Conservation (phyloP, 495 filamentous ascomycete genomes). For the Wilcoxina mikolae region DNA sequence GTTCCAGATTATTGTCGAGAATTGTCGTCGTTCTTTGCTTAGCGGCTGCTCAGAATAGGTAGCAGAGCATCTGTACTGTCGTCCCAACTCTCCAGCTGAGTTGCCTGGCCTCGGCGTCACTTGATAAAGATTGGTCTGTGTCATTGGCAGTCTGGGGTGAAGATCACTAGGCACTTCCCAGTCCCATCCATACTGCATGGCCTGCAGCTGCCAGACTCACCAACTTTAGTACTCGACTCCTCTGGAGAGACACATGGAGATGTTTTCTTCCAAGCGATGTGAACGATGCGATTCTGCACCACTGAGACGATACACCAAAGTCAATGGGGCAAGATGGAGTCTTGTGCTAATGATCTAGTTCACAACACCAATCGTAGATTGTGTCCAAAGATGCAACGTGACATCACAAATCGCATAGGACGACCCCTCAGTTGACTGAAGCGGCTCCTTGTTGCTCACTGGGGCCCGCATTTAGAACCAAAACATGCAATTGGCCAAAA, state of each 20-base stretch:
- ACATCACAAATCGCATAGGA: background rate
- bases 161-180: background rate
- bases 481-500: no score
- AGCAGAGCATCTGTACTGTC: no score
- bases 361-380: background rate
- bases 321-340: background rate
- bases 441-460: no score
- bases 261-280: background rate
- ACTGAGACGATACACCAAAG: background rate
- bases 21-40: no score
- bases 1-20: no score
- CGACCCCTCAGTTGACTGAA: background rate
- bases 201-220: background rate
- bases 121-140: background rate
- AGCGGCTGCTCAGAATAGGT: no score
- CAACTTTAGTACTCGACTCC: no score
- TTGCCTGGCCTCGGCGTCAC: background rate
- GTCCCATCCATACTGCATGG: background rate
- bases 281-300: background rate
- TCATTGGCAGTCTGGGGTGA: background rate
- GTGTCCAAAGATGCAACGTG: background rate
- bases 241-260: background rate
- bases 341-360: no score
- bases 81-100: no score
- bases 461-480: no score